These are phyloP conservation scores for Theileria luwenshuni DNA, from an alignment of 169 alveolate genomes.

Conservation along the genomic window DNA sequence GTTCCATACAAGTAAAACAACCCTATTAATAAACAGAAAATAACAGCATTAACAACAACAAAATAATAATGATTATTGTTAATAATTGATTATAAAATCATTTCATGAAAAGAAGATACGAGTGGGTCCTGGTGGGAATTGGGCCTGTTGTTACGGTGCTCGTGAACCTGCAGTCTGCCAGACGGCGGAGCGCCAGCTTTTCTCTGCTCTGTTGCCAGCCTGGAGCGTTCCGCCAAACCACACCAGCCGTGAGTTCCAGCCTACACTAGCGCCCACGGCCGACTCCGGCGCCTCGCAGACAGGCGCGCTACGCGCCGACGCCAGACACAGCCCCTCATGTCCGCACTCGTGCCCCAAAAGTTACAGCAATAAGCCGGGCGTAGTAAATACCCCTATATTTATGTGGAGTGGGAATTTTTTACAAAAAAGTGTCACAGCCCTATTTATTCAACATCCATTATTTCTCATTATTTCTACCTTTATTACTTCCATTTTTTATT, in stretches of 20 bases:
- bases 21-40: background rate
- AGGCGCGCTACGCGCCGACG: constrained; percentile 19
- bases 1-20: background rate
- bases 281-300: constrained; percentile 37
- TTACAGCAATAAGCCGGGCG: constrained; percentile 46
- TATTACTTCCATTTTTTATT: too few relatives aligned
- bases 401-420: constrained; percentile 26
- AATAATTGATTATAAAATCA: background rate
- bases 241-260: constrained; percentile 31
- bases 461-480: too few relatives aligned
- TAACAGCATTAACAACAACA: background rate
- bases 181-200: constrained; percentile 30
- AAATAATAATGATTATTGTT: background rate
- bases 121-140: constrained; percentile 41
- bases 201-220: constrained; percentile 61
- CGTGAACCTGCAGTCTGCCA: constrained; percentile 39
- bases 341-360: constrained; percentile 46
- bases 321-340: constrained; percentile 40
- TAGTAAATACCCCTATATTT: background rate
- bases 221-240: constrained; percentile 45
- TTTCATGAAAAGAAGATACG: constrained; percentile 10
- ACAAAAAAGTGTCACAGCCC: constrained; percentile 28
- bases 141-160: background rate
- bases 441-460: background rate
- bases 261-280: constrained; percentile 24